These are phyloP conservation scores for Stachybotrys elegans DNA, from an alignment of 2,329 filamentous ascomycete genomes.

Conservation along the genomic window DNA sequence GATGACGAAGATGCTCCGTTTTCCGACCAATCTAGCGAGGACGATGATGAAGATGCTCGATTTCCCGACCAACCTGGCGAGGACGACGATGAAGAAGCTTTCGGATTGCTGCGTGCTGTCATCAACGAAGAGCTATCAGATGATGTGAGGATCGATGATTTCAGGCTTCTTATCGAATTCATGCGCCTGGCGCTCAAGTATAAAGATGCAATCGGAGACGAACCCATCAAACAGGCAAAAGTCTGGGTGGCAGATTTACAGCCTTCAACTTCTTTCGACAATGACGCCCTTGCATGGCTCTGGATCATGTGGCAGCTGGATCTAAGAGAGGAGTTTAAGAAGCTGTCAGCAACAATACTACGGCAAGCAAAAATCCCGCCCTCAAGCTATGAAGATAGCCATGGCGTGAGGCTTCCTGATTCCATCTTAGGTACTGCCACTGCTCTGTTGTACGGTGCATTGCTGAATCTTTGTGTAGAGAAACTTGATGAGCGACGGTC, in stretches of 20 bases:
- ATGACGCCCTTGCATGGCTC: neutral
- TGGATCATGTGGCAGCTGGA: neutral
- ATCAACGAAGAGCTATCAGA: neutral
- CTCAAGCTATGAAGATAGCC: neutral
- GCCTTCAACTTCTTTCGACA: neutral
- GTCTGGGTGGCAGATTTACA: neutral
- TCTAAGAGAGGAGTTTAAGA: neutral
- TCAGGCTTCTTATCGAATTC: neutral
- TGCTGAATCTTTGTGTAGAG: neutral
- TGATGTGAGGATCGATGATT: neutral
- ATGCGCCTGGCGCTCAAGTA: neutral
- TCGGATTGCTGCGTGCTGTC: neutral
- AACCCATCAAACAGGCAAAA: neutral
- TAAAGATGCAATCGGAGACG: neutral
- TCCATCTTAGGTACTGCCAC: neutral
- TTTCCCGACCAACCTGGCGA: neutral
- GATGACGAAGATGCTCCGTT: too few species aligned
- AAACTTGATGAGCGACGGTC: neutral
- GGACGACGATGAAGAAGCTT: neutral
- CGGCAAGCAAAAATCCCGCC: neutral
- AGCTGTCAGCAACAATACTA: neutral
- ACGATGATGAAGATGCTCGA: too few species aligned
- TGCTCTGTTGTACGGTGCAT: neutral
- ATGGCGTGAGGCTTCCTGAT: neutral
- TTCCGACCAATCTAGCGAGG: too few species aligned